phyloP scores from a whole-genome alignment of 345 rosid species.

The Populus simonii region DNA sequence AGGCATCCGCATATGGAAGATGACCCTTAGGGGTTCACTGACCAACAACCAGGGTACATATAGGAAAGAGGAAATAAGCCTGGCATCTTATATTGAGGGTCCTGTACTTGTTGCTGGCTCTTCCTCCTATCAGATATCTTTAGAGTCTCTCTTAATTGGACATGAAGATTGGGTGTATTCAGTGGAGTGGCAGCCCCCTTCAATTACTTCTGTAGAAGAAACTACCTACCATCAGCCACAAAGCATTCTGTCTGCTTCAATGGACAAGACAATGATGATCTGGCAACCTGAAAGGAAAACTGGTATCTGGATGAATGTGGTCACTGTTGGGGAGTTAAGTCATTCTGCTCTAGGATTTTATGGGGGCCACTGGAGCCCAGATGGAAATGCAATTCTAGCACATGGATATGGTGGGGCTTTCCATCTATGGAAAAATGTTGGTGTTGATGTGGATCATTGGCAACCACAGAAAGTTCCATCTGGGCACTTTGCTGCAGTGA shows the following conservation, averaged over 20 bases:
- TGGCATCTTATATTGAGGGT: conserved; percentile 88
- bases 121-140: conserved; percentile 74
- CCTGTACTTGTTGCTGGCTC: conserved; percentile 67
- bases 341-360: conserved; percentile 97
- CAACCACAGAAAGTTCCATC: conserved; percentile 84
- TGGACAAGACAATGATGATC: conserved; percentile 99
- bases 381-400: conserved; percentile 65
- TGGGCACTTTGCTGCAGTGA: conserved; percentile 82
- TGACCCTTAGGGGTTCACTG: conserved; percentile 38
- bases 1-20: conserved; percentile 88
- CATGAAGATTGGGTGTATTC: conserved; percentile 99
- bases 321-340: conserved; percentile 90
- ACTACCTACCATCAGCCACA: conserved; percentile 52
- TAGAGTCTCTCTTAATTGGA: conserved; percentile 89
- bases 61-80: conserved; percentile 53
- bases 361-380: conserved; percentile 93
- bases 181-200: conserved; percentile 92
- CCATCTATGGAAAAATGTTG: conserved; percentile 81
- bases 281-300: conserved; percentile 88
- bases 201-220: conserved; percentile 24
- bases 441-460: conserved; percentile 66
- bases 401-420: conserved; percentile 95
- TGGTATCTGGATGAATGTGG: conserved; percentile 97
- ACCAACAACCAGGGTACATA: conserved; percentile 29
- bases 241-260: conserved; percentile 82